A percentile compares a stretch with the other conserved stretches of the same genome.
phyloP scores from a whole-genome alignment of 441 rosid species.

The Sinapis alba region DNA sequence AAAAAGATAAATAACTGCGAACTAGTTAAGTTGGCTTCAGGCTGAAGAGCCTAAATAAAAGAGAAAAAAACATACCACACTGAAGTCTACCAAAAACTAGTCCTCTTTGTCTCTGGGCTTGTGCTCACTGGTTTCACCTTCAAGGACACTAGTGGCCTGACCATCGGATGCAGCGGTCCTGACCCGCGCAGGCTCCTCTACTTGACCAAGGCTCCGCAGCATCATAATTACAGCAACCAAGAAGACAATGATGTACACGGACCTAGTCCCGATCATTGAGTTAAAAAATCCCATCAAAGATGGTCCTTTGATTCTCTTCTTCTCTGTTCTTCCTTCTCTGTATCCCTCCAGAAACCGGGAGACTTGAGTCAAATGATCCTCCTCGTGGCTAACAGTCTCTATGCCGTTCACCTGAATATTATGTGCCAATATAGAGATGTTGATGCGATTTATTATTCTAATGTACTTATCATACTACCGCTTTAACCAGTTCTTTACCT shows the following conservation, averaged over 20 bases:
- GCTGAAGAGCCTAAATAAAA: slow-evolving; percentile 15
- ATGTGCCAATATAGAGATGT: background rate
- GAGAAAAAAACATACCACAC: slow-evolving; percentile 12
- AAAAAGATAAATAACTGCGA: background rate
- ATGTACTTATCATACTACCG: background rate
- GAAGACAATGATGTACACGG: slow-evolving; percentile 63
- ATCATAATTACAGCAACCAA: slow-evolving; percentile 67
- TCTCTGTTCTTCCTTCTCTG: slow-evolving; percentile 66
- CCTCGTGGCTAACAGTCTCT: slow-evolving; percentile 58
- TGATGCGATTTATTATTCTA: background rate
- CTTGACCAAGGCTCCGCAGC: slow-evolving; percentile 52
- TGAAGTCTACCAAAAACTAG: slow-evolving; percentile 29
- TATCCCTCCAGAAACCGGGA: slow-evolving; percentile 74
- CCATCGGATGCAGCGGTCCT: slow-evolving; percentile 41
- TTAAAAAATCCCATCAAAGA: slow-evolving; percentile 68
- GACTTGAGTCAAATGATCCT: slow-evolving; percentile 74
- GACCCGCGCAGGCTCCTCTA: slow-evolving; percentile 61
- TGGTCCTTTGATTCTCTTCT: slow-evolving; percentile 63
- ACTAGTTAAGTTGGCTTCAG: slow-evolving; percentile 6
- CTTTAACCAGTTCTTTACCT: slow-evolving; percentile 42
- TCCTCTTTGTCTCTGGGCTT: slow-evolving; percentile 70
- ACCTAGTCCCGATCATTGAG: slow-evolving; percentile 63
- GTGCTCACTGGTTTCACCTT: slow-evolving; percentile 48
- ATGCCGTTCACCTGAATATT: slow-evolving; percentile 57
- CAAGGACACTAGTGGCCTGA: slow-evolving; percentile 39